Conservation (phyloP, 345 rosid species). For the Eucalyptus urophylla region DNA sequence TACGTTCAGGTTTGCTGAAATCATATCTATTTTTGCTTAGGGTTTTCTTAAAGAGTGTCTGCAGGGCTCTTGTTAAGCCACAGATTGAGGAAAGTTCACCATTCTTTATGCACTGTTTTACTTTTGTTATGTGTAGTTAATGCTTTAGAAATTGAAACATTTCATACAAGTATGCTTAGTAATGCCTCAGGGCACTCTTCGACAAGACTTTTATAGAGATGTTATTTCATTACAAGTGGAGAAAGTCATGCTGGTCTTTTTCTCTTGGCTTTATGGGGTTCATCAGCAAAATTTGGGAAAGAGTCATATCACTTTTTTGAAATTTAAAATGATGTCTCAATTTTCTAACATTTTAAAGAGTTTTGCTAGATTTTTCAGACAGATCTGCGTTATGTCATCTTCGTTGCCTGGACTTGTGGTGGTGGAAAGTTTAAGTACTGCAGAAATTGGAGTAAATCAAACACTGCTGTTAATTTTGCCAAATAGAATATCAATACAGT, state of each 20-base stretch:
- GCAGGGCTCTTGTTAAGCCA: neutral
- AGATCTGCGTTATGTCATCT: neutral
- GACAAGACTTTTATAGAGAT: neutral
- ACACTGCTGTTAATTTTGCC: neutral
- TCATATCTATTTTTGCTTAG: neutral
- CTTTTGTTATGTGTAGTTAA: neutral
- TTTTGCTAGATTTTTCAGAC: neutral
- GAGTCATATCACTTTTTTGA: neutral
- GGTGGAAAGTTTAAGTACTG: neutral
- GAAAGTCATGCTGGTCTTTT: neutral
- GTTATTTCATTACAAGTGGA: neutral
- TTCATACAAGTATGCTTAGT: neutral
- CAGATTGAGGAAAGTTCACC: neutral
- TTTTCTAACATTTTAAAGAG: neutral
- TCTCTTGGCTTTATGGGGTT: neutral
- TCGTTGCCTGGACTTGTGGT: neutral
- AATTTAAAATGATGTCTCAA: neutral
- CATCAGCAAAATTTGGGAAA: neutral
- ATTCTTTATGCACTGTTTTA: neutral
- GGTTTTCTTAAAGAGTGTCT: neutral
- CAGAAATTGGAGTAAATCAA: neutral
- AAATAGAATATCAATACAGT: neutral
- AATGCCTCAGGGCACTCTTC: neutral
- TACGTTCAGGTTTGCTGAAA: conserved; percentile 53
- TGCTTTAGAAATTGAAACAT: neutral